Base-by-base conservation (phyloP, 768 basidiomycete species). In the Holtermannia corniformis region DNA sequence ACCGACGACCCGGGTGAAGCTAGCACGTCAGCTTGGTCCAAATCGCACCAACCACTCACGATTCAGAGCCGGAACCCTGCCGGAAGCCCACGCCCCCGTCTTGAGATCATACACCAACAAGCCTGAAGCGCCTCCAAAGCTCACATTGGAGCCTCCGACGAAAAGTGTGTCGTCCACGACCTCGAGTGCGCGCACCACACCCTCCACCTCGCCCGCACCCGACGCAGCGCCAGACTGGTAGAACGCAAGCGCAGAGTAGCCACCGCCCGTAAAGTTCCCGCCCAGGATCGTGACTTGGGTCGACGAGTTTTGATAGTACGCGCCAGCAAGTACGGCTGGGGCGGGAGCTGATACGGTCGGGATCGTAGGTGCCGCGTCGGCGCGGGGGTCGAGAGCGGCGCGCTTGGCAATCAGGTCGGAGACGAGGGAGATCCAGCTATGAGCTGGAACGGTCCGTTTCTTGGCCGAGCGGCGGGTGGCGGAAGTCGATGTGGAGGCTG, bases 31-130 rank as follows among this genome's bases (percentile, higher is more conserved):
- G 47, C 53, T 28, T 5, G 40, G 16, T 45, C 25, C 12, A 50
- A 41, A 13, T 2, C 7, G 19, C n/a, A 24, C 11, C 20, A 41
- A 44, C 32, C 20, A 51, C 59, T 32, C 11, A 78, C 76, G 72
- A 20, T 82, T 79, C 13, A 93, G 74, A 1, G 83, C 68, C 55
- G 83, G 84, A 40, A 83, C 68, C 14, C 76, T 76, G 19, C 77
- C 73, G 14, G 79, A 71, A 47, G 80, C 75, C 87, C 87, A 90
- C 40, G 77, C 70, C 57, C 81, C 77, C 40, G 71, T 71, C 19
- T 74, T 68, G 16, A 97, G 80, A 67, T 95, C 81, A 67, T 93
- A 96, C 42, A 86, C 74, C 1, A 85, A 84, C 45, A 96, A n/a
- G 78, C 79, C 51, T 86, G 69, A 16, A 79, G 82, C 65, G 11